Conservation (phyloP, 1,139 yeast species). For the Hyphopichia burtonii region DNA sequence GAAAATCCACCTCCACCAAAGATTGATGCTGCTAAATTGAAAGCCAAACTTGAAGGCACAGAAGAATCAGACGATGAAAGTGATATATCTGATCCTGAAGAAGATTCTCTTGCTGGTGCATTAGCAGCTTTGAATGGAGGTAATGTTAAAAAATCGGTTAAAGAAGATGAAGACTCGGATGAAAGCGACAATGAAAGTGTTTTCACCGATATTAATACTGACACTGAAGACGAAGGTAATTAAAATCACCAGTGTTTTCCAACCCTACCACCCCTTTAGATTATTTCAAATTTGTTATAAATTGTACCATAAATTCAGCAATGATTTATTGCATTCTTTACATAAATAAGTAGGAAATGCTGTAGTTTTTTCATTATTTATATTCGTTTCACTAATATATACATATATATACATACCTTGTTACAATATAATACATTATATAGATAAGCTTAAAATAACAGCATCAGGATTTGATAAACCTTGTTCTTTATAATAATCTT, state of each 20-base stretch:
- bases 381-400: neutral
- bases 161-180: slow-evolving; percentile 38
- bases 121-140: slow-evolving; percentile 61
- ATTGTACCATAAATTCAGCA: slow-evolving; percentile 6
- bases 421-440: slow-evolving; percentile 11
- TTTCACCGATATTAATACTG: slow-evolving; percentile 50
- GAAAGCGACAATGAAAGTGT: slow-evolving; percentile 38
- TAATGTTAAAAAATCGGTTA: slow-evolving; percentile 35
- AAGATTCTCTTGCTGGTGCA: slow-evolving; percentile 65
- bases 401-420: neutral
- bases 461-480: slow-evolving; percentile 50
- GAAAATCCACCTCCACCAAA: slow-evolving; percentile 41
- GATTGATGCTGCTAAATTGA: slow-evolving; percentile 13
- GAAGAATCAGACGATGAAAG: slow-evolving; percentile 39
- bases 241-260: slow-evolving; percentile 3
- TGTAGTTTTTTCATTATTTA: neutral
- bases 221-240: slow-evolving; percentile 54
- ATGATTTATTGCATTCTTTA: neutral
- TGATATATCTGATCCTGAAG: slow-evolving; percentile 65
- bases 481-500: slow-evolving; percentile 53
- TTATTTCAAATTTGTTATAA: neutral
- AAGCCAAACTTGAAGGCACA: slow-evolving; percentile 15
- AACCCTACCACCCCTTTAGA: neutral
- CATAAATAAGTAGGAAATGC: slow-evolving; percentile 2
- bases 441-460: slow-evolving; percentile 27